Base-by-base conservation (phyloP, 805 yeast genomes). In the Lipomyces yamanashiensis region DNA sequence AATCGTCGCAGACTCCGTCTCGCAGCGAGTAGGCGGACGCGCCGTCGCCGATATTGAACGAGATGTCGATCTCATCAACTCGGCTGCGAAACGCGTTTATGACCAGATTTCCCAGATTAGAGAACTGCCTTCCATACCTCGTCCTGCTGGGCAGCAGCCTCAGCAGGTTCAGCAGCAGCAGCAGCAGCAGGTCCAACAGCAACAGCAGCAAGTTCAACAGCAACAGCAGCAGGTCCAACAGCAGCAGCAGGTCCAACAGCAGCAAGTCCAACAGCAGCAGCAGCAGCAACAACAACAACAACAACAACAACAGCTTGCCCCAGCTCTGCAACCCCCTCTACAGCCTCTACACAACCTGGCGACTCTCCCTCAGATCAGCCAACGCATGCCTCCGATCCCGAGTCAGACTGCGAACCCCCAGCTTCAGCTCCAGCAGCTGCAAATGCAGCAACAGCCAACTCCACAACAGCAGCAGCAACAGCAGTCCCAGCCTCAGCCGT, bases 11-110 rank as follows among this genome's bases (percentile, higher is more conserved):
- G 61, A 61, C 43, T 37, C 59, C 48, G 13, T 61, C 4, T 51
- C 51, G 28, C 63, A 60, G 40, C 45, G 45, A 21, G 40, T 49
- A n/a, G 51, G 54, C 17, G 48, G 51, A 21, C 43, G 45, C 43
- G 21, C 61, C 12, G 40, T 56, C 40, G 59, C 58, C 2, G 67
- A 60, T n/a, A 37, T 64, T n/a, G 56, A 53, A 23, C 64, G 64
- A 40, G 67, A 64, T 43, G 48, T 64, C 44, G 67, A 64, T 7
- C 43, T 61, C n/a, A 54, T 64, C 39, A 39, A 19, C 33, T 47
- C 59, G 34, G 59, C 64, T 7, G 45, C 62, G 21, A 47, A 53
- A 12, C 37, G 67, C 3, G 58, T 41, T 12, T 47, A 39, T 45
- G 49, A 54, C 36, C 21, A 47, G 40, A 1, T 41, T 19, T 6